Conservation (phyloP, 1,139 yeast genomes). For the Kurtzmaniella natalensis region DNA sequence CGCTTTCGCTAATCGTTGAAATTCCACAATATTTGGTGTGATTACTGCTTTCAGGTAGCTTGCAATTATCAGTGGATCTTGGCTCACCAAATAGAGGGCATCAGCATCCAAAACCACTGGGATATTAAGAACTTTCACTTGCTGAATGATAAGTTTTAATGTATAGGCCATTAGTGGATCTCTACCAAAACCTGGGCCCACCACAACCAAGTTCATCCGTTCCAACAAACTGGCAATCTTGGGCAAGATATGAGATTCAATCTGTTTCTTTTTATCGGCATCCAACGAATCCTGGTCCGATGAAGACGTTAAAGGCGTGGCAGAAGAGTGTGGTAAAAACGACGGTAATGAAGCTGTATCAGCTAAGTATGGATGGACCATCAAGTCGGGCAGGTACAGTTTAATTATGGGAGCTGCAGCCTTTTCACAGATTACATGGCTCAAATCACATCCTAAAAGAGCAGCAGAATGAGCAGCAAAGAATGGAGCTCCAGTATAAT, state of each 20-base stretch:
- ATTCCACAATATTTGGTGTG: slow-evolving; percentile 90
- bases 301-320: too few relatives aligned
- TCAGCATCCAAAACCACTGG: slow-evolving; percentile 86
- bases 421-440: slow-evolving; percentile 80
- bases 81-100: slow-evolving; percentile 61
- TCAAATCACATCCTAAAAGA: slow-evolving; percentile 80
- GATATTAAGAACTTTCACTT: slow-evolving; percentile 44
- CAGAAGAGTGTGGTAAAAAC: slow-evolving; percentile 10
- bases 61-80: slow-evolving; percentile 49
- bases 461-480: slow-evolving; percentile 86
- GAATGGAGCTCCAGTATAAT: slow-evolving; percentile 95
- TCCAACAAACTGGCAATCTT: slow-evolving; percentile 52
- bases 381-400: slow-evolving; percentile 83
- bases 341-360: slow-evolving; percentile 18
- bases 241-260: slow-evolving; percentile 47
- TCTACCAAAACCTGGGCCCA: slow-evolving; percentile 95
- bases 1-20: slow-evolving; percentile 57
- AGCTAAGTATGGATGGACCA: slow-evolving; percentile 89
- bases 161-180: slow-evolving; percentile 65
- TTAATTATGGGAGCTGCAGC: slow-evolving; percentile 80
- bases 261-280: slow-evolving; percentile 23
- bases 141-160: slow-evolving; percentile 53
- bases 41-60: slow-evolving; percentile 55
- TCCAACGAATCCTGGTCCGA: too few relatives aligned
- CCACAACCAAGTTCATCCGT: slow-evolving; percentile 73